These are phyloP conservation scores for Hsuehochloa calcarea DNA, from an alignment of 176 grass and related monocot genomes.

Conservation along the genomic window DNA sequence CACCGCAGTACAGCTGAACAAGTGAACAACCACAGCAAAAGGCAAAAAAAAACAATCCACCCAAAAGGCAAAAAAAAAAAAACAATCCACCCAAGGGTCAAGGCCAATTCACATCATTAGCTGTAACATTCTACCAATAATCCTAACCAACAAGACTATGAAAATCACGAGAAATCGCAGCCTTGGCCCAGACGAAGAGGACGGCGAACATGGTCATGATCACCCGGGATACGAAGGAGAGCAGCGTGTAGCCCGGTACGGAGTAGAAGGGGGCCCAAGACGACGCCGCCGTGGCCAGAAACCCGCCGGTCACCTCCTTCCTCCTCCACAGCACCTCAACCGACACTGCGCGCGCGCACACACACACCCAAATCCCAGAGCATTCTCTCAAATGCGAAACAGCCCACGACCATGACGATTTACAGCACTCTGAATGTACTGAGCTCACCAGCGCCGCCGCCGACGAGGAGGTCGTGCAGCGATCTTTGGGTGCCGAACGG, in stretches of 20 bases:
- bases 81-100: not conserved
- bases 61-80: not conserved
- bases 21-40: not conserved
- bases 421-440: not conserved
- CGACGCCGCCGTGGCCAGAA: conserved; percentile 18
- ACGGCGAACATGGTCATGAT: conserved; percentile 54
- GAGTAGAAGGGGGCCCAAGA: conserved; percentile 51
- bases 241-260: conserved; percentile 46
- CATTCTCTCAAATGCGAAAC: not conserved
- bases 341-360: conserved; percentile 20
- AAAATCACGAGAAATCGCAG: conserved; percentile 30
- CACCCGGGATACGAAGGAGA: conserved; percentile 56
- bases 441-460: conserved; percentile 44
- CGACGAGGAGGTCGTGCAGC: conserved; percentile 49
- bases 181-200: conserved; percentile 62
- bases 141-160: not conserved
- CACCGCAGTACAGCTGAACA: not conserved
- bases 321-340: conserved; percentile 58
- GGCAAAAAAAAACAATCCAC: not conserved
- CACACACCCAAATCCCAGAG: not conserved
- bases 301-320: conserved; percentile 29
- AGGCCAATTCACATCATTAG: not conserved
- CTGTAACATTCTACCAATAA: not conserved
- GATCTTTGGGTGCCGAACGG: conserved; percentile 42
- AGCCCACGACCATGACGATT: not conserved